A percentile compares a stretch with the other conserved stretches of the same genome.
phyloP scores from a whole-genome alignment of 75 land plant species.

The Isoetes taiwanensis region DNA sequence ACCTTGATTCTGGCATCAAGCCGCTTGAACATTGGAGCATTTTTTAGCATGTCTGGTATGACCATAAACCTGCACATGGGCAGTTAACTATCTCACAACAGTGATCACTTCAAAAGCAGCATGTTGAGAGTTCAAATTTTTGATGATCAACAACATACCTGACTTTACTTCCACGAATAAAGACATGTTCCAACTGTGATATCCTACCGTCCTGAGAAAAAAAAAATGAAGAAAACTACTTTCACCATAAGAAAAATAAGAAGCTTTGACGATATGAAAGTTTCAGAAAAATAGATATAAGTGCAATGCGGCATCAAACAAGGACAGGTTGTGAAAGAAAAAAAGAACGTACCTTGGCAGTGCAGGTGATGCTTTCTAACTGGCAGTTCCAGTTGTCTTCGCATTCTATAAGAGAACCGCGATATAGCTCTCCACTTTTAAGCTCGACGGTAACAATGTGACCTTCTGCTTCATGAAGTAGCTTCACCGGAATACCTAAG shows the following conservation, averaged over 20 bases:
- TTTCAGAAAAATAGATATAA: neutral
- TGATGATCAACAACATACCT: conserved; percentile 30
- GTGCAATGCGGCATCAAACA: neutral
- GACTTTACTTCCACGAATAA: conserved; percentile 83
- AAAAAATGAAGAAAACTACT: neutral
- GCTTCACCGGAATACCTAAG: conserved; percentile 90
- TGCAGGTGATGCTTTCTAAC: conserved; percentile 80
- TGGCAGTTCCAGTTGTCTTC: conserved; percentile 97
- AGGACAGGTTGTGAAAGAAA: neutral
- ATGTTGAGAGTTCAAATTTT: neutral
- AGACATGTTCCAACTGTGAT: conserved; percentile 89
- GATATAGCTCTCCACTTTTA: conserved; percentile 88
- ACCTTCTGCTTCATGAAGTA: conserved; percentile 85
- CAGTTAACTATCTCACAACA: neutral
- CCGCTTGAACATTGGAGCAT: conserved; percentile 98
- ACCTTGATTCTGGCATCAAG: conserved; percentile 95
- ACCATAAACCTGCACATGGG: conserved; percentile 63
- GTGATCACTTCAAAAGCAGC: neutral
- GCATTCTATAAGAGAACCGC: conserved; percentile 82
- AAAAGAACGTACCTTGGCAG: conserved; percentile 58
- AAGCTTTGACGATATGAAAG: neutral
- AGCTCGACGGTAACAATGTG: conserved; percentile 83
- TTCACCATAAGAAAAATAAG: neutral
- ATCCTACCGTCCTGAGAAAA: conserved; percentile 70
- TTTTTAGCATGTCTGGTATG: conserved; percentile 96